Percentiles rank a stretch among this genome's conserved stretches.
Conservation (phyloP, 352 stramenopile species). For the Phytophthora europaea region DNA sequence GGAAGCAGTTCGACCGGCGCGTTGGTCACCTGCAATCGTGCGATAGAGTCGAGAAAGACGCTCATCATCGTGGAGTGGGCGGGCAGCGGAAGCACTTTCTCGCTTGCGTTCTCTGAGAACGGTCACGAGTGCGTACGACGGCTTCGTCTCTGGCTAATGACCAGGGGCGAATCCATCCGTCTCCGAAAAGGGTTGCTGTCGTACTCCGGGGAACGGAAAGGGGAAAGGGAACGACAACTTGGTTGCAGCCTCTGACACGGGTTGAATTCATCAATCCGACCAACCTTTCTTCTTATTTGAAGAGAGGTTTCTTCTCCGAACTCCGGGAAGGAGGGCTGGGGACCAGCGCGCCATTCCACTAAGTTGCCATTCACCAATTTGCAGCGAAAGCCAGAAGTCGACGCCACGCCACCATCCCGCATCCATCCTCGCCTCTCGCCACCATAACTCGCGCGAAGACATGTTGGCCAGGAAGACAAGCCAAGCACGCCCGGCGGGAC, state of each 20-base stretch:
- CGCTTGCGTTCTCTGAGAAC: too few relatives aligned
- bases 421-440: background rate
- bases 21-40: background rate
- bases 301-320: too few relatives aligned
- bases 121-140: too few relatives aligned
- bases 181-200: too few relatives aligned
- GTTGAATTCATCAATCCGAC: too few relatives aligned
- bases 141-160: too few relatives aligned
- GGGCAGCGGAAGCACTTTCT: background rate
- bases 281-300: too few relatives aligned
- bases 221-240: too few relatives aligned
- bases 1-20: background rate
- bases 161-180: background rate
- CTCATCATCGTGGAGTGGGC: background rate
- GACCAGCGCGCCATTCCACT: background rate
- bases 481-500: background rate
- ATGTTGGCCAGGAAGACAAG: background rate
- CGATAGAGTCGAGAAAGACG: background rate
- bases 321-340: too few relatives aligned
- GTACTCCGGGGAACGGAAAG: too few relatives aligned
- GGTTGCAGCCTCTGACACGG: too few relatives aligned
- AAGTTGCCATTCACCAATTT: background rate
- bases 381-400: too few relatives aligned
- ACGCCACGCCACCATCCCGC: background rate
- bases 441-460: background rate